A percentile compares a stretch with the other conserved stretches of the same genome.
Conservation (phyloP, 2,329 filamentous ascomycete species). For the Kalaharituber pfeilii region DNA sequence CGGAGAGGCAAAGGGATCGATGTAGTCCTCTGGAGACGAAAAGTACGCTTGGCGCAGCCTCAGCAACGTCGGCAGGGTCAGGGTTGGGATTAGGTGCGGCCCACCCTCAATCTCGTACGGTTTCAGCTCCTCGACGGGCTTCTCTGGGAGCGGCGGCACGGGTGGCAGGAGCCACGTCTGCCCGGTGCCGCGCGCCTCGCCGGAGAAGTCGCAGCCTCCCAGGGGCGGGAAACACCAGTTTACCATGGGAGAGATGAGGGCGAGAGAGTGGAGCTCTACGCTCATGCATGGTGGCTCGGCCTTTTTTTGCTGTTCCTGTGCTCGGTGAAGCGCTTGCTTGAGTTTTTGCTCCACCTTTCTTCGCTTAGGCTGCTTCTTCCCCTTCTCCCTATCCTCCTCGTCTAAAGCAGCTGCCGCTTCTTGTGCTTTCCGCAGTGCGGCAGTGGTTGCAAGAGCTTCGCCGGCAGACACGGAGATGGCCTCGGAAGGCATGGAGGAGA, state of each 20-base stretch:
- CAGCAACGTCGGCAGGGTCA: background rate
- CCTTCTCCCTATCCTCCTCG: background rate
- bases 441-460: too few relatives aligned
- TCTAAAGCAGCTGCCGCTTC: too few relatives aligned
- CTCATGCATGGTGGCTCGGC: background rate
- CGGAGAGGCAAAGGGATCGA: constrained; percentile 1
- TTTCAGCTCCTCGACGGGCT: background rate
- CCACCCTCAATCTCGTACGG: background rate
- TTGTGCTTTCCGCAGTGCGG: background rate
- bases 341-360: background rate
- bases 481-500: too few relatives aligned
- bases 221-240: background rate
- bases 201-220: background rate
- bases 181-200: background rate
- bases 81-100: background rate
- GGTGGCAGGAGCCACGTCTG: background rate
- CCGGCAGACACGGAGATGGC: too few relatives aligned
- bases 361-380: background rate
- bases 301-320: too few relatives aligned
- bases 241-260: background rate
- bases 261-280: background rate
- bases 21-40: background rate
- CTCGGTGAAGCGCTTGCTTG: background rate
- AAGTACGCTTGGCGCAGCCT: background rate
- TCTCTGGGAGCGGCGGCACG: background rate